These are phyloP conservation scores for Eleusine coracana DNA, from an alignment of 176 grass and related monocot genomes.

Conservation along the genomic window DNA sequence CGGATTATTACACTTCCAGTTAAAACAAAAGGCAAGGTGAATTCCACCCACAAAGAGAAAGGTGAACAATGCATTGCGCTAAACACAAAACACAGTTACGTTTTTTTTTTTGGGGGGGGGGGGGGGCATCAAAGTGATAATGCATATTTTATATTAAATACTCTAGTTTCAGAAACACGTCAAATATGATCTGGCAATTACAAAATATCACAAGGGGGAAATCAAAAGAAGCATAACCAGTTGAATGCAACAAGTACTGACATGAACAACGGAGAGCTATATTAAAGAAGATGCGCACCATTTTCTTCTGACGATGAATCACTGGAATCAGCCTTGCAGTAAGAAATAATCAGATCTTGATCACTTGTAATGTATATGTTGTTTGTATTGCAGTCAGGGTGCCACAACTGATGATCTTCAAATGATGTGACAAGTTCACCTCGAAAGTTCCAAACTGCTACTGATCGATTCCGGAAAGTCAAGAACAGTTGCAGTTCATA, in stretches of 20 bases:
- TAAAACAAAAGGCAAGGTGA: background rate
- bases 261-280: background rate
- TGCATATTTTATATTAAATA: background rate
- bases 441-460: slow-evolving; percentile 92
- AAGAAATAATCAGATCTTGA: slow-evolving; percentile 92
- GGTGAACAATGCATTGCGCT: background rate
- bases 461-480: slow-evolving; percentile 77
- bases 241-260: background rate
- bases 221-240: background rate
- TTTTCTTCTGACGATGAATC: slow-evolving; percentile 67
- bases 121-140: background rate
- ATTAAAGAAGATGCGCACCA: slow-evolving; percentile 34
- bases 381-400: slow-evolving; percentile 93
- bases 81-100: no score
- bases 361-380: slow-evolving; percentile 97
- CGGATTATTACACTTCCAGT: background rate
- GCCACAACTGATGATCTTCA: slow-evolving; percentile 92
- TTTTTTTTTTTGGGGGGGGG: no score
- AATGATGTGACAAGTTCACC: slow-evolving; percentile 94
- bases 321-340: slow-evolving; percentile 84
- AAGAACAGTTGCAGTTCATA: slow-evolving; percentile 87
- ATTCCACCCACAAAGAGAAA: background rate
- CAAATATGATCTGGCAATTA: background rate
- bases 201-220: background rate
- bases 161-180: background rate